phyloP scores from a whole-genome alignment of 148 eudicot genomes.

The Spergularia bocconei region DNA sequence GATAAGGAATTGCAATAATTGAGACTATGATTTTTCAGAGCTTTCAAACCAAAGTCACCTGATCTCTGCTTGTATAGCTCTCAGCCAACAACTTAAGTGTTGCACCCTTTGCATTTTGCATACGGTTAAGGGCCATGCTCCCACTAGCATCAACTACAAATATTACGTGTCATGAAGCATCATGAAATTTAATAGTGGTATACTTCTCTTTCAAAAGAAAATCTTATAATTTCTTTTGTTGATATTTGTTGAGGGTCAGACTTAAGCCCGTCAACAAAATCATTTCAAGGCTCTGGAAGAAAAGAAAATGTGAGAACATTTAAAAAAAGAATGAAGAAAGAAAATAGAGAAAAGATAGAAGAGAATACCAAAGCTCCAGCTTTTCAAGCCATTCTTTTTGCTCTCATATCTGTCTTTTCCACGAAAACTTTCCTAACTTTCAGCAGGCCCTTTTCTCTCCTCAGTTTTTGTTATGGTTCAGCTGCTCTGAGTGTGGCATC shows the following conservation, averaged over 20 bases:
- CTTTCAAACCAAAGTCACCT: too few species aligned
- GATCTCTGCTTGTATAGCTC: too few species aligned
- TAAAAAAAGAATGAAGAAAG: neutral
- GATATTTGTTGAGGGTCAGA: neutral
- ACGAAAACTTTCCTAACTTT: constrained; percentile 85
- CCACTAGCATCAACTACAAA: constrained; percentile 99
- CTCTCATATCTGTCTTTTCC: constrained; percentile 95
- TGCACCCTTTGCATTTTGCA: constrained; percentile 99
- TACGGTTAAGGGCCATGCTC: constrained; percentile 97
- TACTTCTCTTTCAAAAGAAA: neutral
- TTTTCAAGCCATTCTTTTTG: constrained; percentile 98
- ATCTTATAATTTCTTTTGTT: neutral
- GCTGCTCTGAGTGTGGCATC: constrained; percentile 10
- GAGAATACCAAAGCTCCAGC: constrained; percentile 95
- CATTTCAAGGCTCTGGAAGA: neutral
- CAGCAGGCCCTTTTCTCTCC: constrained; percentile 66
- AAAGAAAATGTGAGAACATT: neutral
- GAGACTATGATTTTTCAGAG: too few species aligned
- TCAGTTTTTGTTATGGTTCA: constrained; percentile 94
- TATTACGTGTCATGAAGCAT: constrained; percentile 57
- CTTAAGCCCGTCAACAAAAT: neutral
- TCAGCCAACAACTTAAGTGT: constrained; percentile 42
- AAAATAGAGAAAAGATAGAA: constrained; percentile 10
- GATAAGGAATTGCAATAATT: too few species aligned
- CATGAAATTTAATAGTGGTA: neutral